Base-by-base conservation (phyloP, 352 stramenopile genomes). In the Pelagophyceae sp. region DNA sequence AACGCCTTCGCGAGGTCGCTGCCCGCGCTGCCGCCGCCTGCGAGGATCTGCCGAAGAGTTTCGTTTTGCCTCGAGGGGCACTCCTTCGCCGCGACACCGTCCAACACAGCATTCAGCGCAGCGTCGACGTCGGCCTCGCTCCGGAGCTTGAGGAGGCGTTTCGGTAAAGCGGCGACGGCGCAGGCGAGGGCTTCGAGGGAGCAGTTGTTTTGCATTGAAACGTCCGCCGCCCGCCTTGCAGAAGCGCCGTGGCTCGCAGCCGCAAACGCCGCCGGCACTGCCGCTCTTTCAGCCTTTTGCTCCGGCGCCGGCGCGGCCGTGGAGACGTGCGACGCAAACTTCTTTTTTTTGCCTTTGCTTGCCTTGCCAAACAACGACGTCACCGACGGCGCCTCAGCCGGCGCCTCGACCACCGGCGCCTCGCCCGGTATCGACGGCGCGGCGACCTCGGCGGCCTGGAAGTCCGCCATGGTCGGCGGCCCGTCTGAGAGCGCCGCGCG, bases 191-290 rank as follows among this genome's bases (percentile, higher is more conserved):
- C 61, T 31, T 71, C 61, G 29, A 71, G 33, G 1, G n/a, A 37
- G 33, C 61, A 71, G 61, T 71, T 71, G 61, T 71, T 71, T 31
- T 71, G 61, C 61, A 31, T 29, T 1, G 15, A 35, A 31, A 71
- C 27, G 61, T 71, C 31, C n/a, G 61, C 61, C n/a, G 29, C 61
- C 15, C 61, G 61, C 1, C 61, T 3, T 25, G 61, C 61, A 6
- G 29, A 40, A 1, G 61, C 29, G 5, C 15, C 61, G 61, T 38
- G 29, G 15, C n/a, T n/a, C n/a, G n/a, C n/a, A n/a, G n/a, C n/a
- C n/a, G n/a, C n/a, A n/a, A n/a, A n/a, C n/a, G n/a, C n/a, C n/a
- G n/a, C n/a, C n/a, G n/a, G n/a, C n/a, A n/a, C n/a, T n/a, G n/a
- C n/a, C n/a, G n/a, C n/a, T n/a, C n/a, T n/a, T n/a, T n/a, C n/a